Evolutionary conservation across 768 basidiomycete genomes (phyloP).

Genomic region (Macrolepiota dolichaula): DNA sequence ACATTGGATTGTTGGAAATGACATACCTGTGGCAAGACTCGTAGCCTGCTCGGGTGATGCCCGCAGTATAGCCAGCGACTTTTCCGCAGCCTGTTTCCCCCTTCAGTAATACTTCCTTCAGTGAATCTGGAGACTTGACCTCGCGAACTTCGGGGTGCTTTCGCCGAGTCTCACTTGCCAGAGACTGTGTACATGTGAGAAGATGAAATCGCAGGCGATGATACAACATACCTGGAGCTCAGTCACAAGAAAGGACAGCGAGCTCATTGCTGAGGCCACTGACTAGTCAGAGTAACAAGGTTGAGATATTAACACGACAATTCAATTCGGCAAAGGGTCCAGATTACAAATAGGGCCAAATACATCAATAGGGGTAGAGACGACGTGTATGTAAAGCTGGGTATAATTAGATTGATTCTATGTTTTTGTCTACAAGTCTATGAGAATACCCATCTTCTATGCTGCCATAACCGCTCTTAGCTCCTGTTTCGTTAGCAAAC

Average conservation of each 20-base stretch:
- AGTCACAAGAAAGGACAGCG: constrained; percentile 66
- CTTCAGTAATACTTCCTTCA: constrained; percentile 18
- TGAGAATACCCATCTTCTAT: too few species aligned
- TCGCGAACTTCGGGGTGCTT: constrained; percentile 94
- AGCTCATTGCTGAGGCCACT: constrained; percentile 46
- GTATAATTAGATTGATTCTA: too few species aligned
- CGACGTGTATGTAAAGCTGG: too few species aligned
- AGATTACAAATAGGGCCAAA: too few species aligned
- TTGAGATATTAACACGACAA: background rate
- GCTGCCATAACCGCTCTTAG: too few species aligned
- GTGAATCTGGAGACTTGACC: constrained; percentile 37
- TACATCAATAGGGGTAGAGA: too few species aligned
- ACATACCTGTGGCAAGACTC: constrained; percentile 70
- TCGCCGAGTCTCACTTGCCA: constrained; percentile 84
- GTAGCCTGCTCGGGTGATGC: constrained; percentile 82
- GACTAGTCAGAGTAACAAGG: background rate
- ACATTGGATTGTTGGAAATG: background rate
- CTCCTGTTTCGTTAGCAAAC: too few species aligned
- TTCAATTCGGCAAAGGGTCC: too few species aligned
- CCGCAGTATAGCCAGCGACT: constrained; percentile 75
- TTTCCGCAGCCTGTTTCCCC: constrained; percentile 70
- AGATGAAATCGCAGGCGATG: background rate
- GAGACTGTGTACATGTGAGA: constrained; percentile 44
- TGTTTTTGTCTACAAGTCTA: too few species aligned
- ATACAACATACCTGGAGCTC: constrained; percentile 50